Evolutionary conservation across 352 stramenopile species (phyloP).

Genomic region (Peronospora tabacina): DNA sequence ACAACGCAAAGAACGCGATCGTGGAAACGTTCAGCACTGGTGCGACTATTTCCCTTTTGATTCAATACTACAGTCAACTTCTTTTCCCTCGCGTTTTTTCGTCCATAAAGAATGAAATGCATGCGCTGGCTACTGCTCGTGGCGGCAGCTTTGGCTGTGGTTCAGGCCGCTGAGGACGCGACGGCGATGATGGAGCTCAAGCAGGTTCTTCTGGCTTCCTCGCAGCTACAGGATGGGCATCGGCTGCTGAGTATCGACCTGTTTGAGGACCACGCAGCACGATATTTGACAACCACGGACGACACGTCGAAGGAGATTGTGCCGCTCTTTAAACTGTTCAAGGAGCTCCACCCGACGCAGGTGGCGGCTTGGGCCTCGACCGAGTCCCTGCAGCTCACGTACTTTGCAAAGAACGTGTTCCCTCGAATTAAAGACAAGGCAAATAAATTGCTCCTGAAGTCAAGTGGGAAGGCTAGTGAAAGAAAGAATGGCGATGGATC

Average conservation of each 20-base stretch:
- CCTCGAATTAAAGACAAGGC: constrained; percentile 44
- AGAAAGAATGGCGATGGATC: constrained; percentile 6
- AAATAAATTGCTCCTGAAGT: constrained; percentile 19
- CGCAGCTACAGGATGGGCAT: constrained; percentile 17
- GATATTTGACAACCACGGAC: constrained; percentile 28
- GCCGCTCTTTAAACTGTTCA: constrained; percentile 62
- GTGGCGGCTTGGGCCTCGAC: constrained; percentile 40
- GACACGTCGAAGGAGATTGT: constrained; percentile 37
- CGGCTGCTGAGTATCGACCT: constrained; percentile 23
- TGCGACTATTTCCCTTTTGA: neutral
- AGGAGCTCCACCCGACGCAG: constrained; percentile 36
- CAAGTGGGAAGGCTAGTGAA: constrained; percentile 11
- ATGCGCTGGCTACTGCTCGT: constrained; percentile 26
- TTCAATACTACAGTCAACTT: neutral
- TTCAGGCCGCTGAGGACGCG: constrained; percentile 7
- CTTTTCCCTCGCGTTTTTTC: neutral
- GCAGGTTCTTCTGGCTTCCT: constrained; percentile 19
- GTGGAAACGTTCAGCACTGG: constrained; percentile 1
- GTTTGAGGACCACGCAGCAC: constrained; percentile 39
- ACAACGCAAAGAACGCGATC: constrained; percentile 14
- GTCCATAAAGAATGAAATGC: constrained; percentile 27
- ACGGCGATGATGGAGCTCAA: constrained; percentile 18
- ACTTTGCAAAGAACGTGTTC: constrained; percentile 61
- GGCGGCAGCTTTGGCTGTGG: constrained; percentile 17
- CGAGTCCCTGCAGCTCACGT: constrained; percentile 37